Conservation (phyloP, 352 stramenopile species). For the Phytophthora hibernalis region DNA sequence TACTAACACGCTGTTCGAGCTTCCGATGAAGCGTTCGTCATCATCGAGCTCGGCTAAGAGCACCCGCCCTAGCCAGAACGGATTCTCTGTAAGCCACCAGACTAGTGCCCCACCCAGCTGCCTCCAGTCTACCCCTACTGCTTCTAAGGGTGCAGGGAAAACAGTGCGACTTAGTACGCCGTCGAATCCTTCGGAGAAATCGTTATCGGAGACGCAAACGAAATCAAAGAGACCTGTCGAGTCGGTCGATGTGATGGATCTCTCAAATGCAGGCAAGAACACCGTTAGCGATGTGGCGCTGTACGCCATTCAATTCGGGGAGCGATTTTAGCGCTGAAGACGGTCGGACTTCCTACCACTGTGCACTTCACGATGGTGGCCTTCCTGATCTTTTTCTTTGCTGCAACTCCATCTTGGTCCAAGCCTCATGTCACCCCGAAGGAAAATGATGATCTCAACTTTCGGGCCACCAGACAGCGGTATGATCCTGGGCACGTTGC, state of each 20-base stretch:
- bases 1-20: conserved; percentile 56
- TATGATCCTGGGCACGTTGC: conserved; percentile 76
- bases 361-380: conserved; percentile 55
- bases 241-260: conserved; percentile 27
- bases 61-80: background rate
- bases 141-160: conserved; percentile 11
- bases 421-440: conserved; percentile 58
- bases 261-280: conserved; percentile 37
- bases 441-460: conserved; percentile 77
- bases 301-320: conserved; percentile 65
- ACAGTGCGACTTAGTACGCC: conserved; percentile 1
- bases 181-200: background rate
- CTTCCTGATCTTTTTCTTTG: conserved; percentile 60
- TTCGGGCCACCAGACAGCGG: conserved; percentile 64
- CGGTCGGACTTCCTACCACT: conserved; percentile 46
- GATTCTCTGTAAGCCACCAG: background rate
- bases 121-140: background rate
- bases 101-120: conserved; percentile 3
- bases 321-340: conserved; percentile 56
- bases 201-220: background rate
- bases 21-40: conserved; percentile 20
- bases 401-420: conserved; percentile 67
- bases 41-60: conserved; percentile 22
- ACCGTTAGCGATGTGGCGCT: conserved; percentile 47
- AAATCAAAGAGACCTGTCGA: conserved; percentile 8